Base-by-base conservation (phyloP, 1,284 basidiomycete species). In the Boletus smithii region DNA sequence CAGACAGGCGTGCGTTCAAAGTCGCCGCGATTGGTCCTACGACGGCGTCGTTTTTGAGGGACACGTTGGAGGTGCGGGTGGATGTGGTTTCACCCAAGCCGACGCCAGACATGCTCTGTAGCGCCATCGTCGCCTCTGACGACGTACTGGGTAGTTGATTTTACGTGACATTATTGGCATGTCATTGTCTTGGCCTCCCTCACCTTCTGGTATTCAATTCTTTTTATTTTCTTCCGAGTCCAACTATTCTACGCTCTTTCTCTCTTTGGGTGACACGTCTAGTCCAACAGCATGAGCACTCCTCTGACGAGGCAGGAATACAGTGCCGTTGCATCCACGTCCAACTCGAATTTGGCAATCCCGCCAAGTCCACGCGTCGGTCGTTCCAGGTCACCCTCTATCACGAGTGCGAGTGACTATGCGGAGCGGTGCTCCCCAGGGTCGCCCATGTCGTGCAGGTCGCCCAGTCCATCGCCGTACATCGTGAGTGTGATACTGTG, bases 21-120 rank as follows among this genome's bases (percentile, higher is more conserved):
- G 61, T 82, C 16, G 85, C 81, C 11, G 75, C 77, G 3, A 89
- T 90, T 48, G 87, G 87, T 0, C 78, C 79, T 0, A 85, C 84
- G 14, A 88, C 85, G 1, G 66, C 74, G 0, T 58, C 68, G 2
- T 81, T 73, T 60, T 63, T 88, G 18, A 64, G 55, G 5, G 70
- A 79, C 16, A 67, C 71, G 34, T 59, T 81, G 7, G 51, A 62
- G 13, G 48, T 85, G 24, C 53, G 50, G 5, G 83, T 87, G 1
- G 73, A 80, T 45, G 80, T 72, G 3, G 70, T 77, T 9, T 67
- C 86, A 1, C 46, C 64, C 6, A 81, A 77, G 45, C 85, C 86
- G 0, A 75, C 70, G 6, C 74, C 84, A 1, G 76, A 78, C 6
- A 71, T 71, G 9, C 67, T 87, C 1, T 66, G 69, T 6, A 53